These are phyloP conservation scores for Coemansia nantahalensis DNA, from an alignment of 192 early-diverging fungal species.

Conservation along the genomic window DNA sequence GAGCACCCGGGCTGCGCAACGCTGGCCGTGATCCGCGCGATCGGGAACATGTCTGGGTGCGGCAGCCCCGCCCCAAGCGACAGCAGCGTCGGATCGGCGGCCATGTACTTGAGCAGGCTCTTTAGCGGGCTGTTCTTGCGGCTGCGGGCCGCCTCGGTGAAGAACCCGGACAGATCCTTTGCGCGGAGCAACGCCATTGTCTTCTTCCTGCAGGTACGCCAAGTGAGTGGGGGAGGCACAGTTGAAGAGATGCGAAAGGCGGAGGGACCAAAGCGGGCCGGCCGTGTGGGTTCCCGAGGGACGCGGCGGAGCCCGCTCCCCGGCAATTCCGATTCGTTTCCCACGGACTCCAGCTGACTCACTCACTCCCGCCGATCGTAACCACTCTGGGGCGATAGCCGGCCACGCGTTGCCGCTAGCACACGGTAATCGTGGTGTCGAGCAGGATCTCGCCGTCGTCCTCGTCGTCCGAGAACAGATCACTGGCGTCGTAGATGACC, in stretches of 20 bases:
- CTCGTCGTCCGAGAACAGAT: conserved; percentile 26
- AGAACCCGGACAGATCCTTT: conserved; percentile 39
- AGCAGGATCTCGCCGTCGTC: conserved; percentile 30
- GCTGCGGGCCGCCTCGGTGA: conserved; percentile 31
- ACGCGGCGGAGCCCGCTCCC: too few relatives aligned
- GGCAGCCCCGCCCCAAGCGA: conserved; percentile 73
- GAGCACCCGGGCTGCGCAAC: conserved; percentile 61
- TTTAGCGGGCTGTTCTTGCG: conserved; percentile 52
- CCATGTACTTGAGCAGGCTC: conserved; percentile 43
- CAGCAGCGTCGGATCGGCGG: conserved; percentile 53
- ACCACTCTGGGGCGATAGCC: too few relatives aligned
- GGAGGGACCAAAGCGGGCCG: too few relatives aligned
- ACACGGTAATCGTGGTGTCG: conserved; percentile 18
- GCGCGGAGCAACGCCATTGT: too few relatives aligned
- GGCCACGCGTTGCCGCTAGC: too few relatives aligned
- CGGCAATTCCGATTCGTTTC: too few relatives aligned
- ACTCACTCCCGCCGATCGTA: too few relatives aligned
- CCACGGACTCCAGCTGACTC: too few relatives aligned
- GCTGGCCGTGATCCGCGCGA: conserved; percentile 53
- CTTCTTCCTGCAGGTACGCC: too few relatives aligned
- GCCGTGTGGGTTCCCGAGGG: too few relatives aligned
- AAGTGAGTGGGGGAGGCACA: too few relatives aligned
- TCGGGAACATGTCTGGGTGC: conserved; percentile 65
- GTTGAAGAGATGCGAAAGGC: too few relatives aligned
- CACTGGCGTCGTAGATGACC: conserved; percentile 82